Evolutionary conservation across 768 basidiomycete species (phyloP).

Genomic region (Ramaria sp.): DNA sequence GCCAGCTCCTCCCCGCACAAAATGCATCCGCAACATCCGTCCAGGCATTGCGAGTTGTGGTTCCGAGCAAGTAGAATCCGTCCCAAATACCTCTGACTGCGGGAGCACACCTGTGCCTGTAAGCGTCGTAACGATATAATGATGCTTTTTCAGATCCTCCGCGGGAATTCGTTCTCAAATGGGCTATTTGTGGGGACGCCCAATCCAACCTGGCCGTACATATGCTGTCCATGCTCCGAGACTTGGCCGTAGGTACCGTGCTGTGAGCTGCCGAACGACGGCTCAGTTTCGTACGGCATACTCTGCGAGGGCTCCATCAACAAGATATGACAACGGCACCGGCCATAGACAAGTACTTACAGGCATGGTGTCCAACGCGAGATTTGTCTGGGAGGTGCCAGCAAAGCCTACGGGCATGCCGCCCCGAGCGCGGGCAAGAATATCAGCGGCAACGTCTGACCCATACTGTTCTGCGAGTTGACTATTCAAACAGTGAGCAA

Average conservation of each 20-base stretch:
- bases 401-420: neutral
- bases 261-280: neutral
- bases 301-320: neutral
- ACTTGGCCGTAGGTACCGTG: neutral
- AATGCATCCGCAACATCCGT: too few species aligned
- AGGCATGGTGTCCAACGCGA: neutral
- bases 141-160: too few species aligned
- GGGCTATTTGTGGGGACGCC: too few species aligned
- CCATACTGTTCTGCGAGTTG: constrained; percentile 71
- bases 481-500: constrained; percentile 22
- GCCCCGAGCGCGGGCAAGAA: constrained; percentile 40
- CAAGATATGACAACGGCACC: neutral
- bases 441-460: constrained; percentile 46
- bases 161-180: too few species aligned
- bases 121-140: too few species aligned
- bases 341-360: neutral
- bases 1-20: too few species aligned
- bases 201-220: too few species aligned
- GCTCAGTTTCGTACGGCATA: neutral
- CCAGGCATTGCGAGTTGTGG: too few species aligned
- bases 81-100: too few species aligned
- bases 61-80: too few species aligned
- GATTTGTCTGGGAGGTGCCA: neutral
- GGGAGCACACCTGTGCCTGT: too few species aligned
- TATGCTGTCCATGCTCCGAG: too few species aligned